Conservation (phyloP, 192 early-diverging fungal species). For the Coemansia sp. region DNA sequence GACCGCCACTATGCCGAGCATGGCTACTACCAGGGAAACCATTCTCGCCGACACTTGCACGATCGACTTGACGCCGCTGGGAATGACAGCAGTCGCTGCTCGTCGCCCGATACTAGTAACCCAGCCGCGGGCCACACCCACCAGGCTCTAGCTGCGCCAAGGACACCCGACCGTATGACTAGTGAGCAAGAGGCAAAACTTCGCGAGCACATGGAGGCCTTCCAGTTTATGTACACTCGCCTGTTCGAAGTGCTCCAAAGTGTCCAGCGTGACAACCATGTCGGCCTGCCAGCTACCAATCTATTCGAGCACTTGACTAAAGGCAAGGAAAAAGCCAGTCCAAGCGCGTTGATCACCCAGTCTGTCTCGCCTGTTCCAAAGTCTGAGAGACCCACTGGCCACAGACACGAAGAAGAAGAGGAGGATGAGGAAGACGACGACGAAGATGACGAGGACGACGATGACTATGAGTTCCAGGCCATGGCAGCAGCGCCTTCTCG, state of each 20-base stretch:
- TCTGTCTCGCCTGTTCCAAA: neutral
- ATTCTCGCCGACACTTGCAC: slow-evolving; percentile 9
- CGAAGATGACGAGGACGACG: slow-evolving; percentile 19
- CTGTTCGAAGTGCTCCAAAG: slow-evolving; percentile 70
- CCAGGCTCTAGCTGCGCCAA: neutral
- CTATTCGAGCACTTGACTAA: slow-evolving; percentile 42
- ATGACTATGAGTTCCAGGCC: slow-evolving; percentile 10
- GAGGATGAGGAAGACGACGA: slow-evolving; percentile 13
- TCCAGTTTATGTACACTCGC: slow-evolving; percentile 64
- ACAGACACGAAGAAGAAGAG: neutral
- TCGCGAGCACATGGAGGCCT: slow-evolving; percentile 52
- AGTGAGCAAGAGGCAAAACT: slow-evolving; percentile 25
- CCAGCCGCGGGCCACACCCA: neutral
- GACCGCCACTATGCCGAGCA: slow-evolving; percentile 24
- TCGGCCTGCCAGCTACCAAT: slow-evolving; percentile 35
- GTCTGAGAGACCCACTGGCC: neutral
- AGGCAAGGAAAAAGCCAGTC: slow-evolving; percentile 14
- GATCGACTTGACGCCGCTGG: slow-evolving; percentile 7
- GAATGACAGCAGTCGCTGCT: slow-evolving; percentile 17
- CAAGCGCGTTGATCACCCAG: neutral
- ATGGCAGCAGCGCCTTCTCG: neutral
- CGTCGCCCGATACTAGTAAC: slow-evolving; percentile 16
- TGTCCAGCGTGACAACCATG: slow-evolving; percentile 60
- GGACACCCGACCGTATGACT: slow-evolving; percentile 11
- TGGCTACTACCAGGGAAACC: slow-evolving; percentile 12